A percentile compares a stretch with the other conserved stretches of the same genome.
These are phyloP conservation scores for Knoxdaviesia capensis DNA, from an alignment of 2,329 filamentous ascomycete species.

Conservation along the genomic window DNA sequence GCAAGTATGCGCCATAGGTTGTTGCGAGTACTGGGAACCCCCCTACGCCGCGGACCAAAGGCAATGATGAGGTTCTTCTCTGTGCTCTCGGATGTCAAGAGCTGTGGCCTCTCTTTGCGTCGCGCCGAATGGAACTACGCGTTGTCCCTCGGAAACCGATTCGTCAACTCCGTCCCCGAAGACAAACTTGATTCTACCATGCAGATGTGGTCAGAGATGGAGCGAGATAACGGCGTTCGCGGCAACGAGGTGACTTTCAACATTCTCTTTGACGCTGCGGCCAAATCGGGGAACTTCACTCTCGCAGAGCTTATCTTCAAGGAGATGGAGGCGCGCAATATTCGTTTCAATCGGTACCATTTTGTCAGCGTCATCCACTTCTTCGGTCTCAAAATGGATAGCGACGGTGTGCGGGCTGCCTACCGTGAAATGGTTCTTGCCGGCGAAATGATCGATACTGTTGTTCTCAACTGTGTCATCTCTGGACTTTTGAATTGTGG, in stretches of 20 bases:
- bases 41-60: slow-evolving; percentile 30
- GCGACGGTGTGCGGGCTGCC: slow-evolving; percentile 50
- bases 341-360: slow-evolving; percentile 58
- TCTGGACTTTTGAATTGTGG: slow-evolving; percentile 55
- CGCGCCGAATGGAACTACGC: slow-evolving; percentile 65
- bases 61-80: slow-evolving; percentile 69
- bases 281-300: slow-evolving; percentile 65
- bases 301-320: slow-evolving; percentile 70
- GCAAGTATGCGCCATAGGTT: slow-evolving; percentile 37
- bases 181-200: slow-evolving; percentile 37
- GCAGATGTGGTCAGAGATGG: slow-evolving; percentile 78
- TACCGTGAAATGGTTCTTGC: slow-evolving; percentile 70
- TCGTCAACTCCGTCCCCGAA: slow-evolving; percentile 40
- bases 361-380: slow-evolving; percentile 69
- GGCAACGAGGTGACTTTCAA: slow-evolving; percentile 76
- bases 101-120: slow-evolving; percentile 47
- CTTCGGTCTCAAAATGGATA: slow-evolving; percentile 56
- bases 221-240: slow-evolving; percentile 42
- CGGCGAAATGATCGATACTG: slow-evolving; percentile 74
- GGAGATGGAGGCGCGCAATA: slow-evolving; percentile 54
- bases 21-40: slow-evolving; percentile 46
- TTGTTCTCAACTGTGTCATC: slow-evolving; percentile 74
- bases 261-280: slow-evolving; percentile 73
- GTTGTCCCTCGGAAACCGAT: slow-evolving; percentile 58
- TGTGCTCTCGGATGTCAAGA: slow-evolving; percentile 65